Conservation (phyloP, 176 grass and related monocot genomes). For the Leersia perrieri region DNA sequence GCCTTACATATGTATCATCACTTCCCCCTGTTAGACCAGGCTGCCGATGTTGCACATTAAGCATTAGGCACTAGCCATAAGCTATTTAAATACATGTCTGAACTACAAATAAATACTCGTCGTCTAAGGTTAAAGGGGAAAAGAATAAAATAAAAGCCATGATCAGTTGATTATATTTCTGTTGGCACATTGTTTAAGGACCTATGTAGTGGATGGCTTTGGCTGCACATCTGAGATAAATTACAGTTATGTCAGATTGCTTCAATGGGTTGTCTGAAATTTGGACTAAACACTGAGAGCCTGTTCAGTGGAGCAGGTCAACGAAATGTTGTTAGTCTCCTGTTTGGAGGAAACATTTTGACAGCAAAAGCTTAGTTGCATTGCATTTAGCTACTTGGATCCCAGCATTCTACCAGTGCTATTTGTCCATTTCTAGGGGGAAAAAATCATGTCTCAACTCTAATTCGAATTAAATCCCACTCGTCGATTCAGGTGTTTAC, state of each 20-base stretch:
- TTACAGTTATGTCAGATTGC: neutral
- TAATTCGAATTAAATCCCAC: neutral
- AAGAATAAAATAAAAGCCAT: neutral
- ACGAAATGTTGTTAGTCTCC: neutral
- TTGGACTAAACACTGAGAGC: neutral
- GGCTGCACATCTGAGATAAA: neutral
- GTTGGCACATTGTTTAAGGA: neutral
- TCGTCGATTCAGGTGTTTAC: neutral
- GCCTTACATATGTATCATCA: constrained; percentile 93
- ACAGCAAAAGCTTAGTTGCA: constrained; percentile 1
- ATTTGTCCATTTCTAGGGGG: neutral
- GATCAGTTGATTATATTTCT: neutral
- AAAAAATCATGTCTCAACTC: neutral
- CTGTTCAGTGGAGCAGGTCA: neutral
- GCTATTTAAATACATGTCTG: neutral
- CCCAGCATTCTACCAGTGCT: neutral
- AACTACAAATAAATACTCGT: neutral
- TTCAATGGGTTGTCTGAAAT: neutral
- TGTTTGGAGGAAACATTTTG: neutral
- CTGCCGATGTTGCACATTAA: constrained; percentile 40
- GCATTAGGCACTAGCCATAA: constrained; percentile 12
- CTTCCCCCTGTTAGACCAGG: constrained; percentile 93
- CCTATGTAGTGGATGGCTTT: neutral
- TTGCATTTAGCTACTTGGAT: neutral
- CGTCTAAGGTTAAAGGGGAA: neutral